phyloP scores from a whole-genome alignment of 495 filamentous ascomycete genomes.

The Evernia prunastri region DNA sequence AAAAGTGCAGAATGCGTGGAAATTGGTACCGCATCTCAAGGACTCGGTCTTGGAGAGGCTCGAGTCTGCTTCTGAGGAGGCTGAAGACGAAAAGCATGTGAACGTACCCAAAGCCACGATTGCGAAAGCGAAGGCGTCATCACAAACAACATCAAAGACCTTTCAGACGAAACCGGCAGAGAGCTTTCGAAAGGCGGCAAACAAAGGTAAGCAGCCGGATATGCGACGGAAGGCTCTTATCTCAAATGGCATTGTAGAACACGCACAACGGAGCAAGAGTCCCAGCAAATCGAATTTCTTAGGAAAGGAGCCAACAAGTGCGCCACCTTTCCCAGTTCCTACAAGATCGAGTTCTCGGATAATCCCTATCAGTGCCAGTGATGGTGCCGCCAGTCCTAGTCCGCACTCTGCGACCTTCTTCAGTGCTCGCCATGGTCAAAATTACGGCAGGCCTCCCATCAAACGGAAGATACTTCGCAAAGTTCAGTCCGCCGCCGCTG shows the following conservation, averaged over 20 bases:
- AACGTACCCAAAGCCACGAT: background rate
- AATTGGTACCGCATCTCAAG: conserved; percentile 21
- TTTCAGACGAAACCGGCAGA: conserved; percentile 8
- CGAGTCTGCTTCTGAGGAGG: conserved; percentile 7
- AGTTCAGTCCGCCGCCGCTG: conserved; percentile 69
- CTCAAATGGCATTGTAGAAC: conserved; percentile 65
- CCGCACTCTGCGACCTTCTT: conserved; percentile 44
- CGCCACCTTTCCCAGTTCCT: conserved; percentile 85
- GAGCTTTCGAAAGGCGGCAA: background rate
- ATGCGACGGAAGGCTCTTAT: conserved; percentile 65
- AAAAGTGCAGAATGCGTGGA: conserved; percentile 30
- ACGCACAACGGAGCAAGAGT: conserved; percentile 60
- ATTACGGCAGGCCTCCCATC: conserved; percentile 25
- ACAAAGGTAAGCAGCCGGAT: conserved; percentile 40
- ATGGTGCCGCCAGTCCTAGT: conserved; percentile 77
- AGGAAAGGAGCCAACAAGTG: conserved; percentile 39
- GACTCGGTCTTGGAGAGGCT: conserved; percentile 7
- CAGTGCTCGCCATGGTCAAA: conserved; percentile 33
- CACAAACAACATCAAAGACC: conserved; percentile 18
- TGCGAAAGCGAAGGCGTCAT: background rate
- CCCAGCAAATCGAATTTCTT: conserved; percentile 63
- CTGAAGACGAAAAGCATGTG: conserved; percentile 8
- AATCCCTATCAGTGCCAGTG: conserved; percentile 61
- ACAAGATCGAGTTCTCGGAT: conserved; percentile 81
- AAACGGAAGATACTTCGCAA: conserved; percentile 59